Evolutionary conservation across 345 rosid species (phyloP).

Genomic region (Moringa oleifera): DNA sequence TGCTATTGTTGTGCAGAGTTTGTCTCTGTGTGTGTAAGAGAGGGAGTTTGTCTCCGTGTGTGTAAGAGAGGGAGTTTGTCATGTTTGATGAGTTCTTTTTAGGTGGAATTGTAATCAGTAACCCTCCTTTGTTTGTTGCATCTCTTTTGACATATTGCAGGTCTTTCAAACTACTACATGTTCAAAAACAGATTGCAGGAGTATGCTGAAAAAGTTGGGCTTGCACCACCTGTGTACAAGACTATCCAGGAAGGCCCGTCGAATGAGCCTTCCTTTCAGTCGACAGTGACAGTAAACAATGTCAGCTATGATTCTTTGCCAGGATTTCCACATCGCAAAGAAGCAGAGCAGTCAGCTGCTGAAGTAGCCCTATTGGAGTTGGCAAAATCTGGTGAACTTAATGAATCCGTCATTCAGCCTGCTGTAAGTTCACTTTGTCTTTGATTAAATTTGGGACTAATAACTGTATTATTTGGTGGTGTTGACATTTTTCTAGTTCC

Average conservation of each 20-base stretch:
- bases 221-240: slow-evolving; percentile 74
- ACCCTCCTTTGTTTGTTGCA: no score
- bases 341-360: slow-evolving; percentile 96
- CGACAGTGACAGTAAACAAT: slow-evolving; percentile 59
- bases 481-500: no score
- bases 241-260: slow-evolving; percentile 87
- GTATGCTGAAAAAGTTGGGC: slow-evolving; percentile 66
- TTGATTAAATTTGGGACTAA: background rate
- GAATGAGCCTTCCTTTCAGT: slow-evolving; percentile 66
- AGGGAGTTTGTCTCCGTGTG: no score
- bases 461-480: background rate
- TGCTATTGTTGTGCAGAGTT: no score
- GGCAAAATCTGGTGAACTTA: slow-evolving; percentile 51
- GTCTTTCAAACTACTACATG: slow-evolving; percentile 75
- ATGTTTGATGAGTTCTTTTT: no score
- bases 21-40: no score
- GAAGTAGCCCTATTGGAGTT: slow-evolving; percentile 78
- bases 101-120: no score
- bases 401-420: slow-evolving; percentile 54
- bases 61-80: no score
- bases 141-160: slow-evolving; percentile 18
- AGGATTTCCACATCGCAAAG: slow-evolving; percentile 85
- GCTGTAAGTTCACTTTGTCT: slow-evolving; percentile 51
- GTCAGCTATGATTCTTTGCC: slow-evolving; percentile 69
- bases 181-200: slow-evolving; percentile 86